Percentiles rank a stretch among this genome's conserved stretches.
Evolutionary conservation across 164 flowering plant genomes (phyloP).

Genomic region (Kingdonia uniflora): DNA sequence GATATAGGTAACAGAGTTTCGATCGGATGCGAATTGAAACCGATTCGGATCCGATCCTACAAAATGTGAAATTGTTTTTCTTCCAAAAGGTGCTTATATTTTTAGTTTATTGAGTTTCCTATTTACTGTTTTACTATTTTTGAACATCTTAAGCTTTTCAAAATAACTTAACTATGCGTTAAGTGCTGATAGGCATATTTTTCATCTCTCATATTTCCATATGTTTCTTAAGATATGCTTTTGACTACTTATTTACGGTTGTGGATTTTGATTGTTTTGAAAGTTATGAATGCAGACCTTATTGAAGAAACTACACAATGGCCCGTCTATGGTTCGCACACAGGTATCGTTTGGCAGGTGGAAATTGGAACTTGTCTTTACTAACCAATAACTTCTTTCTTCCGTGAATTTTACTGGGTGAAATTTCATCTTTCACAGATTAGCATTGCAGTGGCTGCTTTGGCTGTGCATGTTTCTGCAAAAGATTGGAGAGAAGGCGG

Average conservation of each 20-base stretch:
- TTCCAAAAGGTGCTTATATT: no score
- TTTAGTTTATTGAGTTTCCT: no score
- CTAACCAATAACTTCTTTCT: no score
- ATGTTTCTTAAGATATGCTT: not conserved
- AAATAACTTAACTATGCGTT: no score
- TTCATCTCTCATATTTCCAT: not conserved
- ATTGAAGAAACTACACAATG: slow-evolving; percentile 70
- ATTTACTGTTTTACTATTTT: no score
- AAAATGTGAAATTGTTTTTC: no score
- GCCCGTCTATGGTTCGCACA: slow-evolving; percentile 92
- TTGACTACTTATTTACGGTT: not conserved
- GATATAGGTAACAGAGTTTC: no score
- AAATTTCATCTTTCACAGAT: slow-evolving; percentile 43
- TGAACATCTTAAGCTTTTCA: no score
- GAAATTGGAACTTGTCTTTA: no score
- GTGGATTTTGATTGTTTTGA: slow-evolving; percentile 7
- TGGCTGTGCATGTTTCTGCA: slow-evolving; percentile 93
- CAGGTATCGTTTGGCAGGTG: slow-evolving; percentile 33
- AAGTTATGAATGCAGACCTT: slow-evolving; percentile 50
- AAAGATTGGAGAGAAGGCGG: slow-evolving; percentile 99
- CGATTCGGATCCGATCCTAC: no score
- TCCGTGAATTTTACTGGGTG: slow-evolving; percentile 4
- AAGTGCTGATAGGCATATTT: not conserved
- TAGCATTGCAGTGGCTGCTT: slow-evolving; percentile 96
- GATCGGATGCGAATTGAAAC: no score